phyloP scores from a whole-genome alignment of 768 basidiomycete species.

The Coprinopsis strossmayeri region DNA sequence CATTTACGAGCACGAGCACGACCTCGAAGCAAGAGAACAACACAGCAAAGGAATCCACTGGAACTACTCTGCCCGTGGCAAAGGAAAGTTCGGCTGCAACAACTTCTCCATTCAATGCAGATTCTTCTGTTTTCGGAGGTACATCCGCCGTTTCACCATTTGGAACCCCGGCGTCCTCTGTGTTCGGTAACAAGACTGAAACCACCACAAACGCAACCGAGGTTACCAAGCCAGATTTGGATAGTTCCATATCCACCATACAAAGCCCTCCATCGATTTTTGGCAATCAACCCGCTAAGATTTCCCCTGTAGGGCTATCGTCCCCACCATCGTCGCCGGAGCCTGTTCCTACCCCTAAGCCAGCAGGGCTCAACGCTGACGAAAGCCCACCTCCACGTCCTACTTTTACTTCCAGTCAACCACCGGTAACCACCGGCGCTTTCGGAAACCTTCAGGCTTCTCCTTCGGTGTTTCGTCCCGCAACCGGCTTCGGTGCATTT shows the following conservation, averaged over 20 bases:
- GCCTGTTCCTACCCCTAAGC: neutral
- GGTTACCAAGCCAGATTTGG: too few relatives aligned
- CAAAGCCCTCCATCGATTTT: too few relatives aligned
- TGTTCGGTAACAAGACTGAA: neutral
- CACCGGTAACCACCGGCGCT: conserved; percentile 16
- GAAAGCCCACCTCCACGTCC: neutral
- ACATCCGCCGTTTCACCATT: too few relatives aligned
- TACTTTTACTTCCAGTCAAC: conserved; percentile 1
- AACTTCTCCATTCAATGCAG: conserved; percentile 1
- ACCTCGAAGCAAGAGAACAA: neutral
- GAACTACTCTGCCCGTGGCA: neutral
- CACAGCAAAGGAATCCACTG: neutral
- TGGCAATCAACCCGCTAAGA: neutral
- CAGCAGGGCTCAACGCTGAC: neutral
- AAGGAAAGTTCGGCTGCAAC: neutral
- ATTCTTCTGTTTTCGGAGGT: conserved; percentile 1
- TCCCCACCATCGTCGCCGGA: conserved; percentile 14
- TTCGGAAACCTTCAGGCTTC: conserved; percentile 26
- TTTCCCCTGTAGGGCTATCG: neutral
- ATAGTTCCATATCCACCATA: too few relatives aligned
- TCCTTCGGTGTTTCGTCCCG: conserved; percentile 26
- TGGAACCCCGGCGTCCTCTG: neutral
- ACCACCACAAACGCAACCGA: neutral
- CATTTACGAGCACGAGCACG: neutral
- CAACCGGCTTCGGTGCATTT: conserved; percentile 27